Base-by-base conservation (phyloP, 164 flowering plant species). In the Euptelea pleiosperma region DNA sequence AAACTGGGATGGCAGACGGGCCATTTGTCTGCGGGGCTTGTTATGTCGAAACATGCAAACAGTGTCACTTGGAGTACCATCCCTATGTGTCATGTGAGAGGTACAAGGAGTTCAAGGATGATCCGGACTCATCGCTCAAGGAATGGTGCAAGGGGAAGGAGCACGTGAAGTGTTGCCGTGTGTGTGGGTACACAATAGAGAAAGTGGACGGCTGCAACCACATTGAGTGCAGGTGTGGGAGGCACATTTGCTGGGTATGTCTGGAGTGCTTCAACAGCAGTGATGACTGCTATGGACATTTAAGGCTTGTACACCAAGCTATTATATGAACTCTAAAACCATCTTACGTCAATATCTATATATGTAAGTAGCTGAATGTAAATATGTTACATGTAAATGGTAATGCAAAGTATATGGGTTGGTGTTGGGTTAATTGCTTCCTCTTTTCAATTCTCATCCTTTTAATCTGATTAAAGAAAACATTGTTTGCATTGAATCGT, bases 161-260 rank as follows among this genome's bases (percentile, higher is more conserved):
- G 6, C 55, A 81, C 40, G 96, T 94, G 24, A 85, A 89, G 85
- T 45, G 11, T 57, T 94, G 99, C 70, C 91, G 94, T 0, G 62
- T 50, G 2, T 91, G 99, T 55, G 74, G 82, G 0, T 71, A 57
- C 28, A 84, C 78, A 7, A 89, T 94, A 34, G 99, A 94, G 84
- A 94, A 94, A 75, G 60, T 67, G 3, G 99, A 94, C 0, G 99
- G 99, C 21, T 94, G 99, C 78, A 84, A 94, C 68, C 99, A 94
- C 52, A 58, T 94, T 0, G 86, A 78, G 69, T 94, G 99, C 63
- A 71, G 57, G 69, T 94, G 99, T 58, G 96, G 90, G 33, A 77
- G 25, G 33, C 99, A 94, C 64, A 70, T 94, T 4, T 94, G 99
- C 72, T 91, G 98, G 99, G 91, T 69, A 8, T 94, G 99, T 60